Percentiles rank a stretch among this genome's conserved stretches.
Evolutionary conservation across 176 grass and related monocot species (phyloP).

Genomic region (Juncus inflexus): DNA sequence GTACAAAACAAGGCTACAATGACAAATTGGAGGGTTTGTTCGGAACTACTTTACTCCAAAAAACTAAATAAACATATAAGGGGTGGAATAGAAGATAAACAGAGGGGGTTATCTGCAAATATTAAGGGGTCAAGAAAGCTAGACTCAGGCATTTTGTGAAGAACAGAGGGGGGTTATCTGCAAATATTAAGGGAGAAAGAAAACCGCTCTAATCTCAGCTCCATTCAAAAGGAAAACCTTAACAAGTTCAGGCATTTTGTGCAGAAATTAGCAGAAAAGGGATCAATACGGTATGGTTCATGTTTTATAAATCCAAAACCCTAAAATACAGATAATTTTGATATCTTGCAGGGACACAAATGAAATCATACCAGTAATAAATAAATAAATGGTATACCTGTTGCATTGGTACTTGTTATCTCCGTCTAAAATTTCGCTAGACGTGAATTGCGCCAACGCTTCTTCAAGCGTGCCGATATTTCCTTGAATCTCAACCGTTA

Average conservation of each 20-base stretch:
- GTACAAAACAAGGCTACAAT: not conserved
- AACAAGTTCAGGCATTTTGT: too few species aligned
- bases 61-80: slow-evolving; percentile 9
- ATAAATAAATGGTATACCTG: slow-evolving; percentile 42
- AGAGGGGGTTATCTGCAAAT: too few species aligned
- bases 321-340: too few species aligned
- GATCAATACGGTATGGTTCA: too few species aligned
- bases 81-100: not conserved
- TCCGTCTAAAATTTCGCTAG: slow-evolving; percentile 79
- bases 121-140: too few species aligned
- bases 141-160: too few species aligned
- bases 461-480: slow-evolving; percentile 69
- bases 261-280: too few species aligned
- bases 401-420: slow-evolving; percentile 77
- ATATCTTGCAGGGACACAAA: too few species aligned
- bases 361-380: too few species aligned
- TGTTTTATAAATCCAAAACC: too few species aligned
- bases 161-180: too few species aligned
- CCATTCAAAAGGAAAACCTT: not conserved
- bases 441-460: slow-evolving; percentile 80
- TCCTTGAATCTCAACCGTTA: slow-evolving; percentile 86
- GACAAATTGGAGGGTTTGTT: slow-evolving; percentile 5
- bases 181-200: too few species aligned
- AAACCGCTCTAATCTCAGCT: not conserved
- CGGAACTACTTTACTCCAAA: slow-evolving; percentile 17